Evolutionary conservation across 139 green algal genomes (phyloP).

Genomic region (Coelastrella sp.): DNA sequence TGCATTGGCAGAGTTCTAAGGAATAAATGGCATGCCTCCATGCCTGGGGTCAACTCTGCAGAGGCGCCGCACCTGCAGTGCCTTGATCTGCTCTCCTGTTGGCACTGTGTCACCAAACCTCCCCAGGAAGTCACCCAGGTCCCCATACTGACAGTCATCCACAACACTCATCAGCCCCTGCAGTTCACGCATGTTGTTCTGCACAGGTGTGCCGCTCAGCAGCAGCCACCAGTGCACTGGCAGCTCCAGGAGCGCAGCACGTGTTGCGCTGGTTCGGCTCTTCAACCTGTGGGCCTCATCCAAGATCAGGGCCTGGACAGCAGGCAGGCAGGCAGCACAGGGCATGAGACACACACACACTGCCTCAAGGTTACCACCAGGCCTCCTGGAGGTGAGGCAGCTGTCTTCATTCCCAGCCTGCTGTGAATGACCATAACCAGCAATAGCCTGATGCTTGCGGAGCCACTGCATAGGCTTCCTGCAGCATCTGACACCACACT

Average conservation of each 20-base stretch:
- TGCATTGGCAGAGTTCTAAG: no score
- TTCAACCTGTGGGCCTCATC: slow-evolving; percentile 87
- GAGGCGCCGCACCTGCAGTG: slow-evolving; percentile 63
- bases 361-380: background rate
- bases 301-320: slow-evolving; percentile 49
- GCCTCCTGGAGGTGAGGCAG: background rate
- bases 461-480: no score
- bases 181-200: slow-evolving; percentile 95
- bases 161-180: slow-evolving; percentile 86
- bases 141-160: slow-evolving; percentile 67
- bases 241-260: slow-evolving; percentile 67
- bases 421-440: no score
- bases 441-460: no score
- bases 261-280: slow-evolving; percentile 65
- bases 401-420: no score
- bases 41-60: no score
- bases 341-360: background rate
- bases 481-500: no score
- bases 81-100: slow-evolving; percentile 75
- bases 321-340: background rate
- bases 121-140: slow-evolving; percentile 76
- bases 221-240: slow-evolving; percentile 84
- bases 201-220: slow-evolving; percentile 94
- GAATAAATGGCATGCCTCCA: no score
- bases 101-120: slow-evolving; percentile 61